A percentile compares a stretch with the other conserved stretches of the same genome.
These are phyloP conservation scores for Quercus bicolor DNA, from an alignment of 306 rosid genomes.

Conservation along the genomic window DNA sequence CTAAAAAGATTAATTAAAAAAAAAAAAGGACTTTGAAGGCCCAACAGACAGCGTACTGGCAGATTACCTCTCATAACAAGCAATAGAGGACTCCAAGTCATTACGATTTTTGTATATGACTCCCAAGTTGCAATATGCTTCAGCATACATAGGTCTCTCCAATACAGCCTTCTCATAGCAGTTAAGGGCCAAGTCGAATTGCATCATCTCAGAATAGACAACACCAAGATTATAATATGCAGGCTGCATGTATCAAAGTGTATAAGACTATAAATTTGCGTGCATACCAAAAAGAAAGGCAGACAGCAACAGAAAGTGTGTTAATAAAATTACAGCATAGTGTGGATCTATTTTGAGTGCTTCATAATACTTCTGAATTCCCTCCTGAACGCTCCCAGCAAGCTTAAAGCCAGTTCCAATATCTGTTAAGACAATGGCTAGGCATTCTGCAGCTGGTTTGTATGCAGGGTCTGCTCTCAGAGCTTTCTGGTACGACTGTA, in stretches of 20 bases:
- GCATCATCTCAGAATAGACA: constrained; percentile 98
- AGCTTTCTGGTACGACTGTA: constrained; percentile 96
- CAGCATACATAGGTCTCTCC: constrained; percentile 99
- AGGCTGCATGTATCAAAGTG: constrained; percentile 58
- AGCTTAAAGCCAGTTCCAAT: constrained; percentile 98
- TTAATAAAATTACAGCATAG: constrained; percentile 72
- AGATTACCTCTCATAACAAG: constrained; percentile 94
- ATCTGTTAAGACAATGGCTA: constrained; percentile 95
- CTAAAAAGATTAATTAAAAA: neutral
- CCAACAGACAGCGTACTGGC: neutral
- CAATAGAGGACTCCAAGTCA: constrained; percentile 92
- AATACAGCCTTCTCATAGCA: constrained; percentile 96
- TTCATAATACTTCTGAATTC: constrained; percentile 95
- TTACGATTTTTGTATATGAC: constrained; percentile 94
- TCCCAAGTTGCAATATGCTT: constrained; percentile 99
- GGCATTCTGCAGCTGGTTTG: constrained; percentile 91
- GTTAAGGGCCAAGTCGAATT: constrained; percentile 86
- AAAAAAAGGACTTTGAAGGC: neutral
- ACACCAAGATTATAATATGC: constrained; percentile 98
- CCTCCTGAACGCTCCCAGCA: constrained; percentile 92
- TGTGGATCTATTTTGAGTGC: constrained; percentile 91
- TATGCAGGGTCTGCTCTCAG: constrained; percentile 69
- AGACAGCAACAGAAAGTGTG: constrained; percentile 10
- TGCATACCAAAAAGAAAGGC: constrained; percentile 8
- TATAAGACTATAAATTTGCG: constrained; percentile 3